A percentile compares a stretch with the other conserved stretches of the same genome.
Conservation (phyloP, 257 asterid genomes). For the Leonotis leonurus region DNA sequence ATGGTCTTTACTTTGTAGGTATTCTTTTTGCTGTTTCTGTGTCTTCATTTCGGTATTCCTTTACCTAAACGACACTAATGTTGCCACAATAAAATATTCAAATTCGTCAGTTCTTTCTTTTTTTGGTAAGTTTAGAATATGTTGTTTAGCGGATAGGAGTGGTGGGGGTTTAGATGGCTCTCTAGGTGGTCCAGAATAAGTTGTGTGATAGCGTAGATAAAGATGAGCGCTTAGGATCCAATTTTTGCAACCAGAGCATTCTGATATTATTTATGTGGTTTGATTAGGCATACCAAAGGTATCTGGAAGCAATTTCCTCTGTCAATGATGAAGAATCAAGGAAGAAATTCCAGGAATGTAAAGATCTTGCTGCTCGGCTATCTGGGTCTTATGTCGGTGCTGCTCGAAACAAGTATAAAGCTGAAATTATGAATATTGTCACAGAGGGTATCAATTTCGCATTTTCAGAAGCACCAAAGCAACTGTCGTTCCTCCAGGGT, state of each 20-base stretch:
- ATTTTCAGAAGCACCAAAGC: slow-evolving; percentile 73
- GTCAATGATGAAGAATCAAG: slow-evolving; percentile 40
- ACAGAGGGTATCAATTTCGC: slow-evolving; percentile 74
- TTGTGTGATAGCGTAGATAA: neutral
- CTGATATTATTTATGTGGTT: slow-evolving; percentile 14
- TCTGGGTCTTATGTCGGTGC: slow-evolving; percentile 74
- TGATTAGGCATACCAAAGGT: slow-evolving; percentile 62
- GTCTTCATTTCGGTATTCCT: neutral
- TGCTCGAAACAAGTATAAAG: slow-evolving; percentile 69
- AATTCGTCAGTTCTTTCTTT: neutral
- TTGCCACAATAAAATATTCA: neutral
- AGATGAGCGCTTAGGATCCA: neutral
- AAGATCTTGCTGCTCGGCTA: slow-evolving; percentile 74
- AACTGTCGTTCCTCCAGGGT: slow-evolving; percentile 77
- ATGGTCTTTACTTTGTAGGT: slow-evolving; percentile 8
- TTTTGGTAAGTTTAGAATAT: neutral
- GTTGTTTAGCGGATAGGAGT: neutral
- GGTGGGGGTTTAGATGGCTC: neutral
- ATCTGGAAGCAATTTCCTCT: slow-evolving; percentile 40
- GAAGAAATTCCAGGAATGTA: slow-evolving; percentile 70
- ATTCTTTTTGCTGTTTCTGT: neutral
- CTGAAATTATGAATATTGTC: slow-evolving; percentile 64
- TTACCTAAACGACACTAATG: neutral
- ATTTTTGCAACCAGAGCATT: slow-evolving; percentile 1
- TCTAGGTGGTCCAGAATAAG: neutral